Percentiles rank a stretch among this genome's conserved stretches.
Conservation (phyloP, 2,329 filamentous ascomycete species). For the Trichoderma pleuroti region DNA sequence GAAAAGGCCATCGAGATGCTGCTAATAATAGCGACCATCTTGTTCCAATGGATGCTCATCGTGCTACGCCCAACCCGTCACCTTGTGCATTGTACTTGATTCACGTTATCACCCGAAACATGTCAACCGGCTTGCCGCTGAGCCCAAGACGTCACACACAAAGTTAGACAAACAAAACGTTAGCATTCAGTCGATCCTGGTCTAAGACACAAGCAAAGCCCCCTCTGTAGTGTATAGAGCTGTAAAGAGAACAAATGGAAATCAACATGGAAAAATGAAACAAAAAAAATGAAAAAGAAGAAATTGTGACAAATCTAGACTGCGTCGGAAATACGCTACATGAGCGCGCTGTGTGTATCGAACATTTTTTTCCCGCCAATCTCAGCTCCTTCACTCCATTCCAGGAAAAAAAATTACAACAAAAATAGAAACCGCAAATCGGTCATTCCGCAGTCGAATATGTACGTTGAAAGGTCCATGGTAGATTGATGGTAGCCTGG, state of each 20-base stretch:
- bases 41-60: not conserved
- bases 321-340: constrained; percentile 13
- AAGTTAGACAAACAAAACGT: constrained; percentile 18
- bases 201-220: constrained; percentile 18
- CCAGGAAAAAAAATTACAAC: constrained; percentile 16
- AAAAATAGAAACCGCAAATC: constrained; percentile 16
- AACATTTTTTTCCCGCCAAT: not conserved
- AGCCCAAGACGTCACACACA: constrained; percentile 7
- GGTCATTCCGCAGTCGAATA: constrained; percentile 18
- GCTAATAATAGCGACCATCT: not conserved
- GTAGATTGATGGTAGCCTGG: constrained; percentile 19
- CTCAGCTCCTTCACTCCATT: constrained; percentile 13
- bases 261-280: not conserved
- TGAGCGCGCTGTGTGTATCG: constrained; percentile 13
- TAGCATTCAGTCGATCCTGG: constrained; percentile 18
- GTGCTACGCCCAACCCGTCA: not conserved
- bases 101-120: not conserved
- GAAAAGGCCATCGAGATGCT: not conserved
- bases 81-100: not conserved
- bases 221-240: not conserved
- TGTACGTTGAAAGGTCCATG: constrained; percentile 20
- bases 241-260: not conserved
- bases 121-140: not conserved
- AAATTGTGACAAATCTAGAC: constrained; percentile 6
- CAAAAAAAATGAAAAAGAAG: constrained; percentile 5